phyloP scores from a whole-genome alignment of 2,329 filamentous ascomycete species.

The Aspergillus quadricinctus region DNA sequence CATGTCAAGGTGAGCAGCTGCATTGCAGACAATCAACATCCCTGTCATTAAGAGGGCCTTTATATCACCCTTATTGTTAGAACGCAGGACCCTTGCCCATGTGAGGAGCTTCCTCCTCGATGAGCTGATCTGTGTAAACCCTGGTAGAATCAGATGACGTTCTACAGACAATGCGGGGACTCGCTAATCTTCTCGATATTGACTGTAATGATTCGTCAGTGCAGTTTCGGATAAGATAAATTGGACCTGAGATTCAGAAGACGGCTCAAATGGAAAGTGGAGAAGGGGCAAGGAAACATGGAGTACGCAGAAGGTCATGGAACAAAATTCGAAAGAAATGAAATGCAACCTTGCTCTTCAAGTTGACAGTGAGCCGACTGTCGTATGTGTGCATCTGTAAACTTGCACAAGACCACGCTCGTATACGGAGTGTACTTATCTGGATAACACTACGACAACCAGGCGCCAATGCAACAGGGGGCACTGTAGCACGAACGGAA shows the following conservation, averaged over 20 bases:
- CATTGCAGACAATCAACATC: not conserved
- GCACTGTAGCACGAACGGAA: not conserved
- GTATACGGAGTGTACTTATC: not conserved
- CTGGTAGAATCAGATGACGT: not conserved
- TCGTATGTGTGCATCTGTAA: not conserved
- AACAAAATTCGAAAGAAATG: not conserved
- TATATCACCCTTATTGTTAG: not conserved
- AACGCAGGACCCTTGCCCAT: not conserved
- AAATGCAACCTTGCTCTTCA: not conserved
- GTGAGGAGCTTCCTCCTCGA: not conserved
- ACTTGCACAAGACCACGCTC: not conserved
- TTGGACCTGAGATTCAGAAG: slow-evolving; percentile 4
- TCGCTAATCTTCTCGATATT: not conserved
- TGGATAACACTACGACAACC: not conserved
- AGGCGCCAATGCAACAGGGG: not conserved
- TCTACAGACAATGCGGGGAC: not conserved
- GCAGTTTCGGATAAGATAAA: slow-evolving; percentile 14
- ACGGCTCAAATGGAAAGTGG: slow-evolving; percentile 10
- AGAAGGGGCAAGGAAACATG: slow-evolving; percentile 5
- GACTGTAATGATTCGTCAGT: not conserved
- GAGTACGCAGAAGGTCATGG: not conserved
- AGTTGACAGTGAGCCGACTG: not conserved
- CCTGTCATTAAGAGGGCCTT: not conserved
- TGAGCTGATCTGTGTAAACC: not conserved
- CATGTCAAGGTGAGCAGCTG: not conserved